Evolutionary conservation across 2,329 filamentous ascomycete genomes (phyloP).

Genomic region (Pseudonectria foliicola): DNA sequence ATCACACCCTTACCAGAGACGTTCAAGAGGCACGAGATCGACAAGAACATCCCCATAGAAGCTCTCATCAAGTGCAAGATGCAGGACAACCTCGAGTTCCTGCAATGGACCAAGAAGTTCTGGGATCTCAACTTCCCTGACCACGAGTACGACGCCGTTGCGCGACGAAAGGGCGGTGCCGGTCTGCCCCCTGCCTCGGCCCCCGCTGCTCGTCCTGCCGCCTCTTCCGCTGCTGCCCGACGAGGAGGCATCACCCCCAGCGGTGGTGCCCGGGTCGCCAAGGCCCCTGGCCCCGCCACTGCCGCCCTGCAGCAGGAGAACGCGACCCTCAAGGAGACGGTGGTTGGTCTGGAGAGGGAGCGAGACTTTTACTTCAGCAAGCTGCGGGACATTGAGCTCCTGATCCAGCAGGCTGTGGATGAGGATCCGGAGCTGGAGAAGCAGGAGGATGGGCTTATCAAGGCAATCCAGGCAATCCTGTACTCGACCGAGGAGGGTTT

Average conservation of each 20-base stretch:
- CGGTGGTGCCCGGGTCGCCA: constrained; percentile 40
- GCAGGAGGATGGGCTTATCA: constrained; percentile 84
- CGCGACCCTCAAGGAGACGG: constrained; percentile 83
- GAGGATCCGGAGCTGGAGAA: constrained; percentile 89
- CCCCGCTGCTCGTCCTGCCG: constrained; percentile 42
- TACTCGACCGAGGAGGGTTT: constrained; percentile 95
- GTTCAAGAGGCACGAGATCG: constrained; percentile 80
- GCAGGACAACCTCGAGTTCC: constrained; percentile 99
- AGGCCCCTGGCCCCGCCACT: constrained; percentile 49
- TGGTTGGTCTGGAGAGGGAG: constrained; percentile 90
- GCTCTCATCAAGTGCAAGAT: constrained; percentile 96
- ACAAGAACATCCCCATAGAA: constrained; percentile 85
- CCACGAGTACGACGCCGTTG: constrained; percentile 89
- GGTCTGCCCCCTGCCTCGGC: constrained; percentile 45
- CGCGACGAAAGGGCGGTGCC: constrained; percentile 71
- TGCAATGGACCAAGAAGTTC: constrained; percentile 93
- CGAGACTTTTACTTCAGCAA: constrained; percentile 99
- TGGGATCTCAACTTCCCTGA: constrained; percentile 99
- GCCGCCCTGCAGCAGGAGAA: constrained; percentile 81
- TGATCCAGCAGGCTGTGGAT: constrained; percentile 89
- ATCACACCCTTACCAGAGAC: constrained; percentile 46
- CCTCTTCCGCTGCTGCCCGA: constrained; percentile 43
- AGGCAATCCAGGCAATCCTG: constrained; percentile 92
- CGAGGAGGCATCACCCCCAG: constrained; percentile 59
- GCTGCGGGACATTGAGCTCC: constrained; percentile 88